Conservation (phyloP, 331 rosid species). For the Quercus phellos region DNA sequence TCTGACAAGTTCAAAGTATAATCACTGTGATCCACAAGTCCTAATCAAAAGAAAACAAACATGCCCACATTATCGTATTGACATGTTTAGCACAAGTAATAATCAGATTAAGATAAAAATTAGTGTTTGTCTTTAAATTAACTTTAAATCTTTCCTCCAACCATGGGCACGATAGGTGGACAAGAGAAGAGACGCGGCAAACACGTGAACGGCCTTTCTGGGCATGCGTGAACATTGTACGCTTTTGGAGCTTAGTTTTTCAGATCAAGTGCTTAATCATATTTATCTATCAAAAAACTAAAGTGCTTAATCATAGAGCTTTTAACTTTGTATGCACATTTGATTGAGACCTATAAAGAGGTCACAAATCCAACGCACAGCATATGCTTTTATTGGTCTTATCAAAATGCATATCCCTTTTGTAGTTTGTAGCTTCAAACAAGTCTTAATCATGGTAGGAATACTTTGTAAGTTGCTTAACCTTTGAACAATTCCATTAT, state of each 20-base stretch:
- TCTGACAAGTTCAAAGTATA: too few relatives aligned
- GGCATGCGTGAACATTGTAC: constrained; percentile 8
- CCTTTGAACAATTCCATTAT: too few relatives aligned
- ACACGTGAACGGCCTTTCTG: constrained; percentile 25
- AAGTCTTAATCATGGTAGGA: background rate
- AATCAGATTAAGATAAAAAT: background rate
- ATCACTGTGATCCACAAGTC: background rate
- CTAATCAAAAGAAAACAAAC: background rate
- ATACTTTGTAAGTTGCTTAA: too few relatives aligned
- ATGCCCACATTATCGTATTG: background rate
- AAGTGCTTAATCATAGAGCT: constrained; percentile 28
- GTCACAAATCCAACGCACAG: constrained; percentile 26
- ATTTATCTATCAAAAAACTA: too few relatives aligned
- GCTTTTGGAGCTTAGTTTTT: background rate
- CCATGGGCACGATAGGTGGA: background rate
- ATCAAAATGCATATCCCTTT: background rate
- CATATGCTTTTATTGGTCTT: background rate
- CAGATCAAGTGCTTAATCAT: constrained; percentile 29
- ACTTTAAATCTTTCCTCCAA: background rate
- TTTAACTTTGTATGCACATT: background rate
- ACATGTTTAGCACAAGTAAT: background rate
- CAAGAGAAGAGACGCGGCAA: background rate
- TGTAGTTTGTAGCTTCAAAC: background rate
- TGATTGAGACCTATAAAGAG: constrained; percentile 25
- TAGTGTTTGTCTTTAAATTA: background rate